Evolutionary conservation across 148 eudicot species (phyloP).

Genomic region (Rheum nobile): DNA sequence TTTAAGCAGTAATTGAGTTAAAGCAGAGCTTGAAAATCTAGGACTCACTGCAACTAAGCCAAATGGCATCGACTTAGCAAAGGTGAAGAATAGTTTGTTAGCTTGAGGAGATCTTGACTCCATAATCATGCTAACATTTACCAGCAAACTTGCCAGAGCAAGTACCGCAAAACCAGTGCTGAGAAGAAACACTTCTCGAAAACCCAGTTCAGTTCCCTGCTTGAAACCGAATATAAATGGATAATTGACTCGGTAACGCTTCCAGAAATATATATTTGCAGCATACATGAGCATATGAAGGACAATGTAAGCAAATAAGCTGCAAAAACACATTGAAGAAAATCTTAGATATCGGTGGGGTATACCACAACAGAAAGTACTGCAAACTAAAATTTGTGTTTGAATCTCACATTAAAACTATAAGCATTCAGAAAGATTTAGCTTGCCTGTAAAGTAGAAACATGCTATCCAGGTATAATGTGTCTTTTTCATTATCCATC

Average conservation of each 20-base stretch:
- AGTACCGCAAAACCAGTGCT: constrained; percentile 52
- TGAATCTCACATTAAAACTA: background rate
- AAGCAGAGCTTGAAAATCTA: background rate
- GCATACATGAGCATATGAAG: constrained; percentile 77
- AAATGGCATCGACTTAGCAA: constrained; percentile 55
- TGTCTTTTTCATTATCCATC: constrained; percentile 20
- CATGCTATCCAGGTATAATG: constrained; percentile 40
- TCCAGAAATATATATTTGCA: constrained; percentile 72
- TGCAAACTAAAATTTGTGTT: background rate
- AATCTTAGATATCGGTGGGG: background rate
- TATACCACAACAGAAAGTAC: background rate
- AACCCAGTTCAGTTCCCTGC: constrained; percentile 70
- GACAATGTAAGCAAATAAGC: constrained; percentile 47
- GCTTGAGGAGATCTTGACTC: constrained; percentile 14
- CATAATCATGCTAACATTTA: constrained; percentile 47
- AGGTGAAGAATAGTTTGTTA: constrained; percentile 8
- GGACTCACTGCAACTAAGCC: constrained; percentile 40
- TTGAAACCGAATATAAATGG: constrained; percentile 78
- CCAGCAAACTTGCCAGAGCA: constrained; percentile 42
- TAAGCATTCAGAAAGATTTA: background rate
- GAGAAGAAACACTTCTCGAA: constrained; percentile 51
- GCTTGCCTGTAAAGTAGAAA: constrained; percentile 63
- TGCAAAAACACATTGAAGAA: constrained; percentile 26
- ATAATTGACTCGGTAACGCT: constrained; percentile 59
- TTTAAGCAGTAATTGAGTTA: background rate